A percentile compares a stretch with the other conserved stretches of the same genome.
Evolutionary conservation across 768 basidiomycete genomes (phyloP).

Genomic region (Mycena alexandri): DNA sequence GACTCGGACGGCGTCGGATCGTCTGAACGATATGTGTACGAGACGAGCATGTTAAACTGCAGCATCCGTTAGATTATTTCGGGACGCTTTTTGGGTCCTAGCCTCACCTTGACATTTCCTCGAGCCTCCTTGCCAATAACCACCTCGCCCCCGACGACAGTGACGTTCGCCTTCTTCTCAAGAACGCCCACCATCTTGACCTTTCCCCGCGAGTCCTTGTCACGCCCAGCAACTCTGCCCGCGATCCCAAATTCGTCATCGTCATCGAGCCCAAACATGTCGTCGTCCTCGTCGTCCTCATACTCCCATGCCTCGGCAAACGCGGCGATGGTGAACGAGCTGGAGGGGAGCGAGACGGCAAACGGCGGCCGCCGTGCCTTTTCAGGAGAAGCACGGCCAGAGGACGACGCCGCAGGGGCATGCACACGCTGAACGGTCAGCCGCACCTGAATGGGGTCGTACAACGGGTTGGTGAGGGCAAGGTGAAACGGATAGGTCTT

Average conservation of each 20-base stretch:
- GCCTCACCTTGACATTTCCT: slow-evolving; percentile 84
- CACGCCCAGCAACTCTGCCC: slow-evolving; percentile 52
- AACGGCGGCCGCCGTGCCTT: slow-evolving; percentile 80
- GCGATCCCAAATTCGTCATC: slow-evolving; percentile 75
- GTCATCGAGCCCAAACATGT: slow-evolving; percentile 81
- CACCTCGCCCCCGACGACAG: slow-evolving; percentile 90
- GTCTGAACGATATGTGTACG: slow-evolving; percentile 94
- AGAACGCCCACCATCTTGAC: slow-evolving; percentile 81
- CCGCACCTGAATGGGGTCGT: slow-evolving; percentile 95
- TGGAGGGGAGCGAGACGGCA: slow-evolving; percentile 82
- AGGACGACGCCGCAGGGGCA: slow-evolving; percentile 52
- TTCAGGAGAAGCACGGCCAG: slow-evolving; percentile 57
- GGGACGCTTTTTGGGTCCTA: background rate
- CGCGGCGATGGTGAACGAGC: slow-evolving; percentile 85
- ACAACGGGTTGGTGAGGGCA: slow-evolving; percentile 93
- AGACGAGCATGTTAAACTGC: slow-evolving; percentile 94
- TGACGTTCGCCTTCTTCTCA: slow-evolving; percentile 91
- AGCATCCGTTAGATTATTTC: background rate
- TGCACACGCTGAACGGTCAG: slow-evolving; percentile 82
- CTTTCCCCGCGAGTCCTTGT: slow-evolving; percentile 55
- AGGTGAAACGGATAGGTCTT: slow-evolving; percentile 90
- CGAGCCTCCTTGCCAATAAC: slow-evolving; percentile 84
- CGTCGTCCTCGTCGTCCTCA: slow-evolving; percentile 96
- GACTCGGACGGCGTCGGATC: slow-evolving; percentile 79
- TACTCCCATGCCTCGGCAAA: slow-evolving; percentile 99